Conservation (phyloP, 192 early-diverging fungal species). For the Rhizoclosmatium globosum region DNA sequence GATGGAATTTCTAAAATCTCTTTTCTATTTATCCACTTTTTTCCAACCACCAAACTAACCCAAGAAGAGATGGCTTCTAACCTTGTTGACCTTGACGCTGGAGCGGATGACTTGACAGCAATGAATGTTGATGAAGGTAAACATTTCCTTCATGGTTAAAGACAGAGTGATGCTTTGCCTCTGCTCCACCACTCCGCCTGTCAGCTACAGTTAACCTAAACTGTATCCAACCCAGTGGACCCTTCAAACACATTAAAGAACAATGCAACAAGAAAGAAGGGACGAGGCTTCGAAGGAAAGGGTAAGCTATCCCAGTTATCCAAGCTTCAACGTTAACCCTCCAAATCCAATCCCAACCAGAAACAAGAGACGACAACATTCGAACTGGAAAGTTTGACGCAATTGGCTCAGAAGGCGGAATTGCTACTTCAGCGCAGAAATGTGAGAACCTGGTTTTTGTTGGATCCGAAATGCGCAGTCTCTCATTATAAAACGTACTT, state of each 20-base stretch:
- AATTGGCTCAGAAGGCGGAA: conserved; percentile 45
- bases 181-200: neutral
- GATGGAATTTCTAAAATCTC: too few relatives aligned
- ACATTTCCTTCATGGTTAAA: neutral
- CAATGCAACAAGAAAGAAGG: conserved; percentile 49
- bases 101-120: conserved; percentile 51
- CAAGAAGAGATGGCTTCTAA: conserved; percentile 17
- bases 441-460: conserved; percentile 38
- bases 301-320: neutral
- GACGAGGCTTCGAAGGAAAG: conserved; percentile 54
- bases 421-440: conserved; percentile 43
- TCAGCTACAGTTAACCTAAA: neutral
- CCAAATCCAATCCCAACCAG: neutral
- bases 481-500: neutral
- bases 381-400: conserved; percentile 45
- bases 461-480: neutral
- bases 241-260: conserved; percentile 35
- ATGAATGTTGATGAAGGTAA: conserved; percentile 29
- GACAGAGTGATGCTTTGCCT: neutral
- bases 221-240: conserved; percentile 22
- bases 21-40: too few relatives aligned
- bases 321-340: neutral
- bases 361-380: conserved; percentile 5
- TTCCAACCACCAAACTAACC: neutral
- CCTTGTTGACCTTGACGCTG: conserved; percentile 54